phyloP scores from a whole-genome alignment of 2,329 filamentous ascomycete genomes.

The Fusarium sp. region DNA sequence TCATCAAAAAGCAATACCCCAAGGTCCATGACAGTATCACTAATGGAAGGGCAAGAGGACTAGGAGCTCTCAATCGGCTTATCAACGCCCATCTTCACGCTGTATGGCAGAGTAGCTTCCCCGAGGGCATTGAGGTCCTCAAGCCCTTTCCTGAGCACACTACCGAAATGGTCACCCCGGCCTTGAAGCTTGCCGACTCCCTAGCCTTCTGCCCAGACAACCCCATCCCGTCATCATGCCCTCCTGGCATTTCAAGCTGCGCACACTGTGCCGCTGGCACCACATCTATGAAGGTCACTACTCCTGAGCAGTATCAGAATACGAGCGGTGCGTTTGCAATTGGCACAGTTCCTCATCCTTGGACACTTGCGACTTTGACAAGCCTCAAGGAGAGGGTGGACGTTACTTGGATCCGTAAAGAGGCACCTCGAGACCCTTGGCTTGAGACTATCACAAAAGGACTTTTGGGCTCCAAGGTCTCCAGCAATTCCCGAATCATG shows the following conservation, averaged over 20 bases:
- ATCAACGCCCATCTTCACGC: conserved; percentile 87
- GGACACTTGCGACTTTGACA: conserved; percentile 78
- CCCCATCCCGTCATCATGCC: conserved; percentile 80
- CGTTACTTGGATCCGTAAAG: conserved; percentile 71
- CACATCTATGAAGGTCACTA: conserved; percentile 72
- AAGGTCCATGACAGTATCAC: conserved; percentile 71
- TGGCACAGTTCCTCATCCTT: conserved; percentile 89
- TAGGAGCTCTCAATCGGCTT: conserved; percentile 74
- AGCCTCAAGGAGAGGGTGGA: conserved; percentile 70
- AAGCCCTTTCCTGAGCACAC: conserved; percentile 83
- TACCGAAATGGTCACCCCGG: conserved; percentile 75
- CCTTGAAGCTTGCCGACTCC: conserved; percentile 76
- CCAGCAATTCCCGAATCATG: conserved; percentile 71
- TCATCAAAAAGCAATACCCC: conserved; percentile 72
- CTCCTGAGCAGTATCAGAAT: conserved; percentile 76
- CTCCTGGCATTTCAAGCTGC: conserved; percentile 82
- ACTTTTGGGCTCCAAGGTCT: conserved; percentile 69
- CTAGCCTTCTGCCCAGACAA: conserved; percentile 79
- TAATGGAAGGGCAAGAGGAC: conserved; percentile 66
- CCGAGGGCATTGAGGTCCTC: conserved; percentile 79
- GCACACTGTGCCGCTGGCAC: conserved; percentile 73
- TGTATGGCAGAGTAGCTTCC: conserved; percentile 84
- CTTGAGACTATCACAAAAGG: conserved; percentile 75
- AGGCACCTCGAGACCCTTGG: conserved; percentile 82
- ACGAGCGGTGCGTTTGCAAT: conserved; percentile 79